Evolutionary conservation across 768 basidiomycete genomes (phyloP), one percentile per base, ranked within the genome.

Genomic region (Phylloporus sp.): DNA sequence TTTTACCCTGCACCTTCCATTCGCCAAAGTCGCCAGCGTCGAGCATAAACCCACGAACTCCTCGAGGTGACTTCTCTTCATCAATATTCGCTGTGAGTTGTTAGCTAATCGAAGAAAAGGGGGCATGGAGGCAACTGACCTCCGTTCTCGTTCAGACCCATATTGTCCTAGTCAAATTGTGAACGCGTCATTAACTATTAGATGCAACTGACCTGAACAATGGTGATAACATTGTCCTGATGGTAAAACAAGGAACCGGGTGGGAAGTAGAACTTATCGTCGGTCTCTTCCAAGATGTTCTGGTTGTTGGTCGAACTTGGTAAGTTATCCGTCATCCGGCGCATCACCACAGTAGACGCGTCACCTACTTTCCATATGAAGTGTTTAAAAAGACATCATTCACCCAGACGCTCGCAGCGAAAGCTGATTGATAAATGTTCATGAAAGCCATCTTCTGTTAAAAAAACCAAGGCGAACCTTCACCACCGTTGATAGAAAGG

Each of bases 381-480:
- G 86, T 87, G 9, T 71, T 72, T 36, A 91, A 62, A 70, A 90
- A 89, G 5, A 75, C 70, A 50, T 81, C 65, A 52, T 91, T 91
- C 24, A 87, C 68, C 84, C 86, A 90, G 13, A 90, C 80, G 42
- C 84, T 86, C 3, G 86, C 86, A 23, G 89, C 86, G 54, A 91
- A 91, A 5, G 83, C 87, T 56, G 29, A 46, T 46, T 17, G 22
- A 22, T 27, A 27, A 29, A 32, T 6, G 15, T 42, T n/a, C 10
- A 27, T 44, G 9, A 41, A 24, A 4, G 32, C 23, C 21, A 29
- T 31, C 5, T 17, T 24, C 31, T 36, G 13, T n/a, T 28, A 36
- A 17, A 42, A 26, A 8, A 35, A 41, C 37, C 15, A 14, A 9
- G 26, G 50, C 64, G 15, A 46, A 83, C 85, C 86, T 74, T 79